These are phyloP conservation scores for Colletotrichum sp. DNA, from an alignment of 2,329 filamentous ascomycete species.

Conservation along the genomic window DNA sequence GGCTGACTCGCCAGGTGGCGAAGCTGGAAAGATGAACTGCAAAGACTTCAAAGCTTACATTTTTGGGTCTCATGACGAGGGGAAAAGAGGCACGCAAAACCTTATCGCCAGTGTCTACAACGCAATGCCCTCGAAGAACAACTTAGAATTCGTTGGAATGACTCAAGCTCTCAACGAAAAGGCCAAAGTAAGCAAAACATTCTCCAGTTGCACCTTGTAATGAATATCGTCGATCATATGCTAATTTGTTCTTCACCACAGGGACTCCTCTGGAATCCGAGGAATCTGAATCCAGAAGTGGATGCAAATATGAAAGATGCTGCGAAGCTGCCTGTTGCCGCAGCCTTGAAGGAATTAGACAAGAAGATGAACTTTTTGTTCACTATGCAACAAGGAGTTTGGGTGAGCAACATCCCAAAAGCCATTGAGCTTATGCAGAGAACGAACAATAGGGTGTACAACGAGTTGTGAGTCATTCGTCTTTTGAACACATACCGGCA, in stretches of 20 bases:
- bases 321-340: background rate
- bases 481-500: too few species aligned
- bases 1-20: too few species aligned
- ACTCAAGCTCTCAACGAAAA: background rate
- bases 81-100: background rate
- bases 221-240: too few species aligned
- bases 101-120: background rate
- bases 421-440: background rate
- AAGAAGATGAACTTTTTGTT: background rate
- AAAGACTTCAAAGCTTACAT: background rate
- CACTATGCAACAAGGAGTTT: background rate
- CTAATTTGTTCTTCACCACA: too few species aligned
- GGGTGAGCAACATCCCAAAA: background rate
- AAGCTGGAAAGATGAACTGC: background rate
- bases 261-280: too few species aligned
- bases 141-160: background rate
- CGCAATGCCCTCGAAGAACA: background rate
- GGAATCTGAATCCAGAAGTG: too few species aligned
- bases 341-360: fast-evolving
- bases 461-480: background rate
- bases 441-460: background rate
- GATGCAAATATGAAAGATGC: too few species aligned
- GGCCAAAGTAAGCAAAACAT: background rate
- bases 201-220: too few species aligned
- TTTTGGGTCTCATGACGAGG: fast-evolving